Evolutionary conservation across 345 rosid genomes (phyloP).

Genomic region (Aegle marmelos): DNA sequence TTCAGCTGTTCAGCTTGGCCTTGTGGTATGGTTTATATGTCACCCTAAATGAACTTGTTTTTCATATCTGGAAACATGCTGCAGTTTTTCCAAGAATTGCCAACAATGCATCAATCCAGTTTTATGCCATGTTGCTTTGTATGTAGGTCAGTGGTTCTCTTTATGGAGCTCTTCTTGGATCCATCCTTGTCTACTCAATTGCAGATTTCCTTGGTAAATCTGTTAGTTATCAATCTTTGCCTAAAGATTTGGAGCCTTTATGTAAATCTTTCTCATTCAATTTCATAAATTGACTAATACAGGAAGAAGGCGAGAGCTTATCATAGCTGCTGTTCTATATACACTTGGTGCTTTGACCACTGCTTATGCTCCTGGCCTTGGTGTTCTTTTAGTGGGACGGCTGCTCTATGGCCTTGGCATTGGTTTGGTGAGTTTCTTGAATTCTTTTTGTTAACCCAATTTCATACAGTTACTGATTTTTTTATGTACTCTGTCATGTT

Average conservation of each 20-base stretch:
- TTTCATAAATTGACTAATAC: conserved; percentile 14
- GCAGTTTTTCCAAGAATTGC: neutral
- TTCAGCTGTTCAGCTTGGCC: conserved; percentile 87
- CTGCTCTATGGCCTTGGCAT: conserved; percentile 85
- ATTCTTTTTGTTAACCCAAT: neutral
- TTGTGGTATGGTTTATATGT: conserved; percentile 63
- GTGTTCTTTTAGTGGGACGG: conserved; percentile 74
- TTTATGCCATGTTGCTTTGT: conserved; percentile 5
- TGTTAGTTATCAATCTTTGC: conserved; percentile 6
- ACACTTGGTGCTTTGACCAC: conserved; percentile 55
- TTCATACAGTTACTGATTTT: neutral
- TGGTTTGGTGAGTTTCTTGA: conserved; percentile 68
- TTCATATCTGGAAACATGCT: conserved; percentile 8
- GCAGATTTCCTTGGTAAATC: conserved; percentile 85
- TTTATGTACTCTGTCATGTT: conserved; percentile 3
- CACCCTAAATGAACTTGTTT: neutral
- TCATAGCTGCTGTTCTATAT: conserved; percentile 63
- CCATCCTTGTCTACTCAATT: conserved; percentile 75
- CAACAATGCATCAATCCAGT: neutral
- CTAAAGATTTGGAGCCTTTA: neutral
- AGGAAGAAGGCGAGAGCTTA: conserved; percentile 91
- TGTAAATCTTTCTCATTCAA: conserved; percentile 11
- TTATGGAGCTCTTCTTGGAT: conserved; percentile 94
- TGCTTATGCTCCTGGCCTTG: conserved; percentile 65
- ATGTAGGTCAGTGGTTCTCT: conserved; percentile 94